Evolutionary conservation across 208 protist genomes (phyloP).

Genomic region (Acanthamoeba pearcei): DNA sequence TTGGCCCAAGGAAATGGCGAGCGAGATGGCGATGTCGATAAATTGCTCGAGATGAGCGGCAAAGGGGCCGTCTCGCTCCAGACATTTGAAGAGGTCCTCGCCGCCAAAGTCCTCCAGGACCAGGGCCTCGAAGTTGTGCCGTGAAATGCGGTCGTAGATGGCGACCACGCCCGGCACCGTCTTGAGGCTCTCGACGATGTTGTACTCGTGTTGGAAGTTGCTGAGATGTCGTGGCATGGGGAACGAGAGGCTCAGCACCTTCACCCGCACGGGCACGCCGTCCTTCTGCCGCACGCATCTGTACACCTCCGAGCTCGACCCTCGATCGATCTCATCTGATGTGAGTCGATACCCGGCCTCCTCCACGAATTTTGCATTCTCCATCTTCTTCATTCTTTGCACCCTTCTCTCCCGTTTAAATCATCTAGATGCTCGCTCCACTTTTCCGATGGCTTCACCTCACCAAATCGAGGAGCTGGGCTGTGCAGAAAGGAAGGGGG

Average conservation of each 20-base stretch:
- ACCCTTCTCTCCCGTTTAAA: background rate
- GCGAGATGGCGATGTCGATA: slow-evolving; percentile 22
- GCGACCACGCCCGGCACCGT: slow-evolving; percentile 20
- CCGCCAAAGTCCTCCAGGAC: slow-evolving; percentile 69
- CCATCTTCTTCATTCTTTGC: slow-evolving; percentile 39
- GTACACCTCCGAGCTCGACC: slow-evolving; percentile 26
- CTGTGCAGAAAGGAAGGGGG: too few relatives aligned
- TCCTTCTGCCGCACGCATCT: background rate
- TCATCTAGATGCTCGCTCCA: background rate
- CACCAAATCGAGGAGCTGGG: too few relatives aligned
- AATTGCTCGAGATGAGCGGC: background rate
- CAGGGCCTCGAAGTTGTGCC: slow-evolving; percentile 23
- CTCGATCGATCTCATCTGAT: slow-evolving; percentile 6
- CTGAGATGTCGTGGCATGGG: slow-evolving; percentile 61
- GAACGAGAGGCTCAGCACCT: slow-evolving; percentile 57
- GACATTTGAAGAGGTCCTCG: background rate
- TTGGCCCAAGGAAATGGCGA: background rate
- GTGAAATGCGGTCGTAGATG: slow-evolving; percentile 22
- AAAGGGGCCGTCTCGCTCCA: background rate
- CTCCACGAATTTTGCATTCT: slow-evolving; percentile 12
- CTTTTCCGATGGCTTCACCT: background rate
- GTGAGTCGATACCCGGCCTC: background rate
- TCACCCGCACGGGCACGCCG: background rate
- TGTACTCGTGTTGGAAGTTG: slow-evolving; percentile 70
- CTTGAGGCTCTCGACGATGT: slow-evolving; percentile 39